A percentile compares a stretch with the other conserved stretches of the same genome.
Conservation (phyloP, 1,284 basidiomycete genomes). For the Schizopora paradoxa region DNA sequence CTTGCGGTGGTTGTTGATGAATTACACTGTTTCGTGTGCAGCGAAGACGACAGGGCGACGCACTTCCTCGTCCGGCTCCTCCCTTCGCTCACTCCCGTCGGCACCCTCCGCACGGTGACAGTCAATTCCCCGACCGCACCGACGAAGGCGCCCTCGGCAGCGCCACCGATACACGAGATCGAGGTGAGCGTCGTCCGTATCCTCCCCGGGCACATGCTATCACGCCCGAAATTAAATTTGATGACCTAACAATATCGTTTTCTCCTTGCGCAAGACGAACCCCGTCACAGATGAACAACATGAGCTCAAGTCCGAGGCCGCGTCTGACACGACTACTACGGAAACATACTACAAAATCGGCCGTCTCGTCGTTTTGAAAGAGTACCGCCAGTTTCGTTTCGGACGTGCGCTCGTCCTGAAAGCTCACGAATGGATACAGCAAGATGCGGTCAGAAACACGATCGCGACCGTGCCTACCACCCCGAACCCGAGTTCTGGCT, state of each 20-base stretch:
- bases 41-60: slow-evolving; percentile 53
- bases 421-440: slow-evolving; percentile 52
- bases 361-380: slow-evolving; percentile 61
- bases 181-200: too few species aligned
- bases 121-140: slow-evolving; percentile 23
- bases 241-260: too few species aligned
- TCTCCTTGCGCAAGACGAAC: too few species aligned
- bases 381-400: slow-evolving; percentile 57
- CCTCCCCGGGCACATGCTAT: too few species aligned
- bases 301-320: too few species aligned
- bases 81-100: slow-evolving; percentile 55
- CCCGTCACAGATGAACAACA: too few species aligned
- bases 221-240: too few species aligned
- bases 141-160: slow-evolving; percentile 23
- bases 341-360: slow-evolving; percentile 56
- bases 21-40: too few species aligned
- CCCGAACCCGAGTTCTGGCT: not conserved
- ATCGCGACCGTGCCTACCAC: slow-evolving; percentile 19
- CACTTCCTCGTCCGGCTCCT: slow-evolving; percentile 67
- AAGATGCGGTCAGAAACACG: slow-evolving; percentile 35
- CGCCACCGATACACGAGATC: too few species aligned
- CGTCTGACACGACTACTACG: slow-evolving; percentile 14
- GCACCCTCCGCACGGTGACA: slow-evolving; percentile 55
- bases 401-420: slow-evolving; percentile 57
- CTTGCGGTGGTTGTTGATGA: slow-evolving; percentile 15